Evolutionary conservation across 192 early-diverging fungal species (phyloP), one percentile per base, ranked within the genome.

Genomic region (Dissophora globulifera): DNA sequence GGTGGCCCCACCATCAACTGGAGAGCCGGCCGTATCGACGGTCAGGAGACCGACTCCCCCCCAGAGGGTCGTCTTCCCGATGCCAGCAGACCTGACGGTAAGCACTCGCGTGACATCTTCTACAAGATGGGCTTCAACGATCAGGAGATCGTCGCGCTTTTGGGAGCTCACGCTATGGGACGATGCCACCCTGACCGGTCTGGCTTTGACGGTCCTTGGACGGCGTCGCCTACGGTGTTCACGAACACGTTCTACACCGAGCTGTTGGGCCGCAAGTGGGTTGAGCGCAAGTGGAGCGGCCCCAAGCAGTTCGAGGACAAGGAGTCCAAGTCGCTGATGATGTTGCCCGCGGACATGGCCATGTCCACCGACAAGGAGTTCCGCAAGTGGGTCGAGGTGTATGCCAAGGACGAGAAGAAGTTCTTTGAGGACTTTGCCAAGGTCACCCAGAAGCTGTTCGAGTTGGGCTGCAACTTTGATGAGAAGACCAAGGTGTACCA

Each of bases 361-460:
- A 84, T 90, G 46, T 52, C 70, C 40, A 69, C 79, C 60, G 92
- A 94, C 75, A 83, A 87, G 60, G 68, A 85, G 42, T 91, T 94
- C 78, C 84, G 82, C 69, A 84, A 87, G 71, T 90, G 87, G 67
- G 88, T 92, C n/a, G 92, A 95, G 59, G 68, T 86, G 42, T 98
- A 98, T 71, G 94, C 95, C 51, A 89, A 92, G 69, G 93, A 96
- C 81, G 74, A 90, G 53, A 83, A 91, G 19, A 80, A 84, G 54
- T 98, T 94, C 90, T 97, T 94, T 85, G 85, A 84, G 29, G 96
- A 98, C 85, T 98, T 98, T 82, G 72, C 93, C 50, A 83, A 81
- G 46, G 95, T 88, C 9, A 95, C 93, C 51, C 67, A 80, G 64
- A 98, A 96, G 86, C 86, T 98, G 30, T 81, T 92, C 50, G 94